Evolutionary conservation across 495 filamentous ascomycete species (phyloP).

Genomic region (Penicillium bialowiezense): DNA sequence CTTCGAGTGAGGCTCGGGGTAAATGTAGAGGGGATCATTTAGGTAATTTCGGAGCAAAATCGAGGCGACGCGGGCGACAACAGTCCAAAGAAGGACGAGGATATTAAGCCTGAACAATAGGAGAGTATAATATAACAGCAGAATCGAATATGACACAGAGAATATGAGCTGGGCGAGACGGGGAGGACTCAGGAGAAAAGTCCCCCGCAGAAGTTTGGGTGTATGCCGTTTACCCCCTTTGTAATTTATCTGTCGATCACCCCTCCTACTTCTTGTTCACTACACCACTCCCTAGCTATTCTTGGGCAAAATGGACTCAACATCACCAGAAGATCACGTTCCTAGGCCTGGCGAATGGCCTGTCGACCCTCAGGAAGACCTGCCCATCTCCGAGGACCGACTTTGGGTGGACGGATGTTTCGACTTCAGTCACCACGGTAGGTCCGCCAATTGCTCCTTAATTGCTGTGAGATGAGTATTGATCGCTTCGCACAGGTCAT

Average conservation of each 20-base stretch:
- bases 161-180: background rate
- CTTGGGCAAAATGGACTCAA: constrained; percentile 12
- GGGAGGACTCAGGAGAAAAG: constrained; percentile 1
- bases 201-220: constrained; percentile 18
- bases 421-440: constrained; percentile 97
- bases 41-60: background rate
- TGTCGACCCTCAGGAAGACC: constrained; percentile 62
- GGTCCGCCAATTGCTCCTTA: constrained; percentile 8
- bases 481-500: constrained; percentile 59
- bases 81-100: too few species aligned
- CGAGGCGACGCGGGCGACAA: constrained; percentile 2
- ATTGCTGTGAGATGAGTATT: constrained; percentile 1
- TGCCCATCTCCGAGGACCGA: constrained; percentile 61
- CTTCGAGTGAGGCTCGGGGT: constrained; percentile 34
- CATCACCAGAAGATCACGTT: constrained; percentile 30
- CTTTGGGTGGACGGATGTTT: constrained; percentile 99
- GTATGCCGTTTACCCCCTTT: background rate
- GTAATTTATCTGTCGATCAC: constrained; percentile 6
- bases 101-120: too few species aligned
- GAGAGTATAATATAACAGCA: too few species aligned
- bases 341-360: constrained; percentile 59
- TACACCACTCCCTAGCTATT: background rate
- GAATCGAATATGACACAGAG: constrained; percentile 5
- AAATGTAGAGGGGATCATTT: constrained; percentile 40
- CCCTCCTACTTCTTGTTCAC: constrained; percentile 1